phyloP scores from a whole-genome alignment of 306 rosid genomes.

The Prunus fruticosa region DNA sequence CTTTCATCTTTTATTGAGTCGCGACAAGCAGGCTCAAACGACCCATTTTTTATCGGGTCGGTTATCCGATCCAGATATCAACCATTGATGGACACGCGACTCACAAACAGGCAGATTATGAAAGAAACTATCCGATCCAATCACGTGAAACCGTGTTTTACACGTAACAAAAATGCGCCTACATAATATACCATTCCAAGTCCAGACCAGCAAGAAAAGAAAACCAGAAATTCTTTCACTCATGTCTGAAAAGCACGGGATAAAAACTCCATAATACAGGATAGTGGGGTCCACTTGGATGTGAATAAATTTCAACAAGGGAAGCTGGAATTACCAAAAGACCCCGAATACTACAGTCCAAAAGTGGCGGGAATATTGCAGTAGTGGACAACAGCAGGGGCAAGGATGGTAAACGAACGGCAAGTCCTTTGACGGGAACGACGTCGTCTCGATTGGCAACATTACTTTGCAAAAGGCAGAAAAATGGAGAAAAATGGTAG shows the following conservation, averaged over 20 bases:
- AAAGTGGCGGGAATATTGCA: neutral
- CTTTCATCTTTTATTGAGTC: neutral
- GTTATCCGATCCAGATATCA: neutral
- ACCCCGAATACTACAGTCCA: conserved; percentile 11
- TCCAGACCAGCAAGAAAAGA: conserved; percentile 22
- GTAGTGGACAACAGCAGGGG: neutral
- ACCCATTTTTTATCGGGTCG: neutral
- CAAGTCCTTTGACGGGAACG: neutral
- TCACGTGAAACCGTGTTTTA: neutral
- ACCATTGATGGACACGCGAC: too few relatives aligned
- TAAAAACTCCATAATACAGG: neutral
- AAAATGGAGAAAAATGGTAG: neutral
- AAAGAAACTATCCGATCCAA: neutral
- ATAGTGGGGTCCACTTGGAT: conserved; percentile 22
- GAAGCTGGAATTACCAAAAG: conserved; percentile 26
- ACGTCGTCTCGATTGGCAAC: conserved; percentile 3
- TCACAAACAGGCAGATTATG: neutral
- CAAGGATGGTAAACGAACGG: neutral
- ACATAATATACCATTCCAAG: neutral
- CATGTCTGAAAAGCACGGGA: conserved; percentile 27
- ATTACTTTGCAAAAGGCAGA: neutral
- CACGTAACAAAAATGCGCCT: neutral
- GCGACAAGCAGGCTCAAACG: neutral
- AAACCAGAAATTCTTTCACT: conserved; percentile 29
- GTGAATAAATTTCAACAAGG: conserved; percentile 3